Base-by-base conservation (phyloP, 768 basidiomycete species). In the Ramaria rubella region DNA sequence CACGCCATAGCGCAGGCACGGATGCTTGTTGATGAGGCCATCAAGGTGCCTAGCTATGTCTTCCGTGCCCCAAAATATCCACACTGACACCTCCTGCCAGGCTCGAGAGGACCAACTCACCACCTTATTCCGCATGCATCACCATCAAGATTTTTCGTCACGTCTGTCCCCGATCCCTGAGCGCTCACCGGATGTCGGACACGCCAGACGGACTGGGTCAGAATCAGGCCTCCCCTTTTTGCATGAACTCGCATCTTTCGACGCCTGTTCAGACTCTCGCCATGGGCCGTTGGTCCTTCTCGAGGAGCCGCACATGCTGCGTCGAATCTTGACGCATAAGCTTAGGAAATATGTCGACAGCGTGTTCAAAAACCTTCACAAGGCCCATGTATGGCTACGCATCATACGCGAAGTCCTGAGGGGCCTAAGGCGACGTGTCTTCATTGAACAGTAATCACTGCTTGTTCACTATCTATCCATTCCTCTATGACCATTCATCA, bases 361-460 rank as follows among this genome's bases (percentile, higher is more conserved):
- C 5, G 81, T 82, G 2, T 77, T 79, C 62, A 82, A 83, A 42
- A 83, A 87, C 63, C 72, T 87, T 42, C 84, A 87, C 58, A 79
- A 76, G 60, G 75, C 76, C 31, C 72, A 72, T 21, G 70, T 68
- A 1, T 87, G 86, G 85, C 67, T 87, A 19, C 73, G 76, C 46
- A 79, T 87, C 50, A 78, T 87, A 58, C 82, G 80, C 60, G 83
- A 81, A 49, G 82, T 81, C 27, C 73, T 85, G 15, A 74, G 77
- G 40, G 80, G 83, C 50, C 76, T 82, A 45, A 79, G 80, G 15
- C 26, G 55, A 49, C 58, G 50, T 30, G 52, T 27, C 30, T 59
- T 24, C 29, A 33, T 21, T 38, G 19, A 21, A 43, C 59, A n/a
- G 12, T 48, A 15, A 43, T 46, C 2, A 27, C 26, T 3, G 9